phyloP scores from a whole-genome alignment of 345 rosid species.

The Gossypium longicalyx region DNA sequence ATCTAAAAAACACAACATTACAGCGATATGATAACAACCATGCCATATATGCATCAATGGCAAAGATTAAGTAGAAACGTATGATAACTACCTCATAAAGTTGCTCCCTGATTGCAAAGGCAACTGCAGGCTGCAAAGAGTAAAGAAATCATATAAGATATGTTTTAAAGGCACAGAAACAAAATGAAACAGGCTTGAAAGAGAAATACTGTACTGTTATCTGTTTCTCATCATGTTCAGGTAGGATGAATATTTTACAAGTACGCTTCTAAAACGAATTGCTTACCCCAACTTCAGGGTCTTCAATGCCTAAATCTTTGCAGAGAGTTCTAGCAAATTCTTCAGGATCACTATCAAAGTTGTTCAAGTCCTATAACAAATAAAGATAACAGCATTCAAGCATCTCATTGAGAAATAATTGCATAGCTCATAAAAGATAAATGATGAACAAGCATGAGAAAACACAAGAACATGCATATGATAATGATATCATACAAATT shows the following conservation, averaged over 20 bases:
- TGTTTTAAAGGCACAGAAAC: neutral
- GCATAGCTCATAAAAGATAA: neutral
- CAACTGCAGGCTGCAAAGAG: conserved; percentile 81
- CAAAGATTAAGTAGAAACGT: neutral
- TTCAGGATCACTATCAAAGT: conserved; percentile 91
- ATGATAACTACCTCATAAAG: conserved; percentile 66
- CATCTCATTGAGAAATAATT: neutral
- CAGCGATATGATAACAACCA: neutral
- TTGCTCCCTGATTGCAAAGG: conserved; percentile 91
- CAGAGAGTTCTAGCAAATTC: conserved; percentile 86
- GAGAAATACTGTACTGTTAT: neutral
- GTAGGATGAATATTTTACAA: neutral
- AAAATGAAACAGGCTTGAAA: neutral
- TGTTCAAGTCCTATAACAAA: conserved; percentile 71
- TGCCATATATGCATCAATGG: neutral
- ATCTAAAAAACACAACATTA: conserved; percentile 38
- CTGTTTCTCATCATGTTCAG: neutral
- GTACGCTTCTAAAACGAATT: conserved; percentile 4
- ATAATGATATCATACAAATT: neutral
- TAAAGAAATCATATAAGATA: neutral
- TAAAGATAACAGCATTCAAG: neutral
- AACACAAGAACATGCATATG: neutral
- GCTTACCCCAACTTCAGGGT: conserved; percentile 95
- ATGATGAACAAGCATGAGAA: conserved; percentile 5
- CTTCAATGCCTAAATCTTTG: conserved; percentile 72